Evolutionary conservation across 441 rosid species (phyloP).

Genomic region (Arabidopsis lyrata): DNA sequence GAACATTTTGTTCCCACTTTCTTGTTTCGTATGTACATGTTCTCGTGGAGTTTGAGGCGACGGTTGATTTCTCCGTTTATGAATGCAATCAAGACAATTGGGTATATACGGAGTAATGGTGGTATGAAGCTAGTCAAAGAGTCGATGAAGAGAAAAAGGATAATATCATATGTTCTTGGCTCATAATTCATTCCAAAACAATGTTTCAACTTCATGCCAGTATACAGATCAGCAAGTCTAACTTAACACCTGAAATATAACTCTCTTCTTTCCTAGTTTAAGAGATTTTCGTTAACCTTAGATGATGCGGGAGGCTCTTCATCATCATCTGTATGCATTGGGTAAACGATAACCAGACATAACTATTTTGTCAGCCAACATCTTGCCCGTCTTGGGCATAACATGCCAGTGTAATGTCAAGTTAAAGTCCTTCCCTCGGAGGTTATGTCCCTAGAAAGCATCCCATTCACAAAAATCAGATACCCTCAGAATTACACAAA

Average conservation of each 20-base stretch:
- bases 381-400: constrained; percentile 98
- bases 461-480: constrained; percentile 18
- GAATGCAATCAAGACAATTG: constrained; percentile 34
- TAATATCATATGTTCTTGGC: constrained; percentile 26
- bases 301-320: constrained; percentile 13
- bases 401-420: constrained; percentile 97
- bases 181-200: constrained; percentile 38
- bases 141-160: constrained; percentile 37
- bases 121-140: constrained; percentile 41
- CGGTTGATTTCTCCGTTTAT: constrained; percentile 44
- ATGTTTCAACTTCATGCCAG: constrained; percentile 25
- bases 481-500: not conserved
- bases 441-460: constrained; percentile 75
- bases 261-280: constrained; percentile 25
- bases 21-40: constrained; percentile 41
- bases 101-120: constrained; percentile 33
- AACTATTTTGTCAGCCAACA: constrained; percentile 83
- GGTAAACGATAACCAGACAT: constrained; percentile 87
- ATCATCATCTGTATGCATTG: constrained; percentile 69
- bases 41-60: constrained; percentile 24
- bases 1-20: constrained; percentile 34
- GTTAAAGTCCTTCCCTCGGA: constrained; percentile 87
- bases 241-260: constrained; percentile 17
- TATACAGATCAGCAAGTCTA: constrained; percentile 24
- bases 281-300: constrained; percentile 17